phyloP scores from a whole-genome alignment of 495 filamentous ascomycete species.

The Daldinia loculata region DNA sequence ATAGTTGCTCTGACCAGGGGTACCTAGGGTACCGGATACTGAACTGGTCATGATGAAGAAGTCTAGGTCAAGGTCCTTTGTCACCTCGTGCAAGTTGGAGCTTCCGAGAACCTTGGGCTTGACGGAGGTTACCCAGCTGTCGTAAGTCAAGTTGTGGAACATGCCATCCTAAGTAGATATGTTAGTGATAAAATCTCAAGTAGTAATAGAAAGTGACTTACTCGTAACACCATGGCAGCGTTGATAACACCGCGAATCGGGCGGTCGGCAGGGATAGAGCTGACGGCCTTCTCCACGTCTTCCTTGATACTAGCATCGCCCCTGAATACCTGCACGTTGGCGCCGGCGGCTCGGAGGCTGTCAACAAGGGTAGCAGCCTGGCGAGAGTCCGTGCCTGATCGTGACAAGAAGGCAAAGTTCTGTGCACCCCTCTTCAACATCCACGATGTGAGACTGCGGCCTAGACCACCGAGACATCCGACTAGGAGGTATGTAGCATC shows the following conservation, averaged over 20 bases:
- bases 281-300: slow-evolving; percentile 22
- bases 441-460: slow-evolving; percentile 58
- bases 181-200: background rate
- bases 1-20: slow-evolving; percentile 57
- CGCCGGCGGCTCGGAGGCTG: slow-evolving; percentile 16
- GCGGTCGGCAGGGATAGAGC: slow-evolving; percentile 23
- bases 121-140: slow-evolving; percentile 45
- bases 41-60: slow-evolving; percentile 64
- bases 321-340: slow-evolving; percentile 20
- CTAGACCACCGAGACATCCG: slow-evolving; percentile 66
- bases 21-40: slow-evolving; percentile 57
- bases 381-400: slow-evolving; percentile 50
- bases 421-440: slow-evolving; percentile 60
- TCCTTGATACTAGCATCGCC: slow-evolving; percentile 30
- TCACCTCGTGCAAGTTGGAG: slow-evolving; percentile 51
- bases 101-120: slow-evolving; percentile 53
- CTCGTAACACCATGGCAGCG: slow-evolving; percentile 60
- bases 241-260: slow-evolving; percentile 59
- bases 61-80: slow-evolving; percentile 50
- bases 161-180: slow-evolving; percentile 44
- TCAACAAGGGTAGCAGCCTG: slow-evolving; percentile 21
- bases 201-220: slow-evolving; percentile 10
- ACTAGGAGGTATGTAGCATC: slow-evolving; percentile 60
- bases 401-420: slow-evolving; percentile 60
- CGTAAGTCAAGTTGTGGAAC: slow-evolving; percentile 49